Percentiles rank a stretch among this genome's conserved stretches.
phyloP scores from a whole-genome alignment of 345 rosid genomes.

The Mercurialis annua region DNA sequence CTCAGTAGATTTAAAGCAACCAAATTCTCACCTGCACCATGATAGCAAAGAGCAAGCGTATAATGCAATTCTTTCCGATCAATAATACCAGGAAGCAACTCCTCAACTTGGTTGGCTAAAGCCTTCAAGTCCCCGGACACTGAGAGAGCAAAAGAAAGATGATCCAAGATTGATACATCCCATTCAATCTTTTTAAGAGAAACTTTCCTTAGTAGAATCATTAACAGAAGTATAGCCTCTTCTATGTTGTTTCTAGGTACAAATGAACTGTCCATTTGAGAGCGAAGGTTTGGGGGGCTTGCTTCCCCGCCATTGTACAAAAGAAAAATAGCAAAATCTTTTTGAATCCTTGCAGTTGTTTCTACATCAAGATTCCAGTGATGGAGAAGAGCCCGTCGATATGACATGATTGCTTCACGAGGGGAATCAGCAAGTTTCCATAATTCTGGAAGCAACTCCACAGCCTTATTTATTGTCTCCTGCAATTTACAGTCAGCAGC shows the following conservation, averaged over 20 bases:
- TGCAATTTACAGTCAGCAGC: conserved; percentile 68
- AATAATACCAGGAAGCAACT: conserved; percentile 56
- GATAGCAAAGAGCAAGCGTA: conserved; percentile 59
- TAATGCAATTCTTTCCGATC: conserved; percentile 50
- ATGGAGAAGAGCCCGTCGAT: conserved; percentile 63
- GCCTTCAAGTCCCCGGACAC: conserved; percentile 52
- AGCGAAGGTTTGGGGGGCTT: conserved; percentile 62
- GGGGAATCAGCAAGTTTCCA: conserved; percentile 69
- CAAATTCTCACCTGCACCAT: conserved; percentile 58
- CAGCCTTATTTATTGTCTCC: conserved; percentile 68
- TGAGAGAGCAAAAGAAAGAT: conserved; percentile 68
- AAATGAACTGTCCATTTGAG: conserved; percentile 61
- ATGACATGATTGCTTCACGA: conserved; percentile 60
- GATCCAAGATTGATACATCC: conserved; percentile 82
- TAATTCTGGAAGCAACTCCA: conserved; percentile 79
- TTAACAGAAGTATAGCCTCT: conserved; percentile 75
- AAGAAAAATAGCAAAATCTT: conserved; percentile 66
- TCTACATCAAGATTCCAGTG: conserved; percentile 67
- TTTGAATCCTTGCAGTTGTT: conserved; percentile 64
- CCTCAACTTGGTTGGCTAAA: conserved; percentile 61
- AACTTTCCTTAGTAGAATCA: conserved; percentile 66
- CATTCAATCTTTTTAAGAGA: conserved; percentile 53
- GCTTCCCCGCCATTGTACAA: conserved; percentile 86
- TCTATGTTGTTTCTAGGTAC: conserved; percentile 72
- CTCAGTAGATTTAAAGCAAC: conserved; percentile 64